Base-by-base conservation (phyloP, 1,284 basidiomycete species). In the Moesziomyces sp. region DNA sequence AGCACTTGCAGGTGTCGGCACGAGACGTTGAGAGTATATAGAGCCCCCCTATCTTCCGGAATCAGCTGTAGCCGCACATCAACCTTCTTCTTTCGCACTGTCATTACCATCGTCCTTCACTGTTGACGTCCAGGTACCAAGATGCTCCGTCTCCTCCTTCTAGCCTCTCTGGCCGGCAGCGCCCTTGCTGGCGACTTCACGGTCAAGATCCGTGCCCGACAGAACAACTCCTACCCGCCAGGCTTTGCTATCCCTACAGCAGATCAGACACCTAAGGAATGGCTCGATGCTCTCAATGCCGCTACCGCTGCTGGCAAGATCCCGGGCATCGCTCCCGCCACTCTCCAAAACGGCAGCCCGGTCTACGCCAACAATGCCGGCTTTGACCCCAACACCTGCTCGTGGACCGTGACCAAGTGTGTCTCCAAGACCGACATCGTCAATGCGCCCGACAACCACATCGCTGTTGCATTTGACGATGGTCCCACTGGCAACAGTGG, bases 401-500 rank as follows among this genome's bases (percentile, higher is more conserved):
- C 63, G 28, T 80, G 78, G 78, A 72, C 71, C 28, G 56, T 52
- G 46, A 73, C 62, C 24, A 65, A 89, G 76, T 93, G 92, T 83
- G 78, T 85, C 47, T 87, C 86, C 57, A 72, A 86, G 4, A 88
- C 84, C 18, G 90, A 91, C 74, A 79, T 91, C 52, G 92, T 90
- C 90, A 88, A 92, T 73, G 90, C 89, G 10, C 77, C 77, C 8
- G 60, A 58, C 46, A 55, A 63, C 42, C 45, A 58, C 28, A 54
- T 75, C 24, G 69, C 58, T 35, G 46, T 83, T 26, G 73, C 70
- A 19, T 86, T 86, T 81, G 92, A 93, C 79, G 92, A 93, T 78
- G 93, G 92, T 21, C 95, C 94, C 49, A 89, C 89, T 49, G 88
- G 88, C 19, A 93, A 91, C 85, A 95, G 93, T 2, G 89, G 91